Conservation (phyloP, 169 alveolate species). For the Amoebophrya sp. region DNA sequence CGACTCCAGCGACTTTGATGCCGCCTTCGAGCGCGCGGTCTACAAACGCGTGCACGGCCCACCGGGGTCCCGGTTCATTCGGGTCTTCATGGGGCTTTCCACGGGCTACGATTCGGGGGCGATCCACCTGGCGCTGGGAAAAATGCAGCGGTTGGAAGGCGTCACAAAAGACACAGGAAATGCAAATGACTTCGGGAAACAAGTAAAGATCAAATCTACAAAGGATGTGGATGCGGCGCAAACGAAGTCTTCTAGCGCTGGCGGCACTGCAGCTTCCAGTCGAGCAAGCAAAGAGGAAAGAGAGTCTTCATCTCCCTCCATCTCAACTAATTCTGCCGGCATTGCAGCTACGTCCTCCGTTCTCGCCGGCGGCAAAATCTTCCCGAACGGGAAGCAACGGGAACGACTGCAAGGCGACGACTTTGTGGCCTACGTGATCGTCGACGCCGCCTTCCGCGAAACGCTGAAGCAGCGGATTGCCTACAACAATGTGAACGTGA, state of each 20-base stretch:
- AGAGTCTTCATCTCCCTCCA: not conserved
- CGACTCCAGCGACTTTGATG: not conserved
- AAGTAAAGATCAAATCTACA: too few relatives aligned
- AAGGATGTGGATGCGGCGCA: not conserved
- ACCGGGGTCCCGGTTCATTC: not conserved
- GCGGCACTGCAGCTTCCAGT: not conserved
- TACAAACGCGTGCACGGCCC: conserved; percentile 26
- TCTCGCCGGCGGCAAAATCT: not conserved
- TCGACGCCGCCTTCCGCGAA: not conserved
- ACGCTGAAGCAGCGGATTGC: not conserved
- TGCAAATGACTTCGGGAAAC: too few relatives aligned
- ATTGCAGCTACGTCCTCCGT: not conserved
- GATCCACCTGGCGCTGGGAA: conserved; percentile 22
- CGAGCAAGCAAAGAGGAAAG: too few relatives aligned
- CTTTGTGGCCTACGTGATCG: not conserved
- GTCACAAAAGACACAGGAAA: too few relatives aligned
- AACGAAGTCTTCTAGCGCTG: not conserved
- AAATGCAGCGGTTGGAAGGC: not conserved
- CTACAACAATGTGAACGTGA: not conserved
- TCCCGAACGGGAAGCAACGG: not conserved
- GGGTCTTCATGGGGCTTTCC: conserved; percentile 28
- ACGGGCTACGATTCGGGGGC: conserved; percentile 30
- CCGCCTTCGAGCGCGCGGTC: conserved; percentile 24
- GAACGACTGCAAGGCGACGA: not conserved
- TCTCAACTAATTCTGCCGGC: not conserved